These are phyloP conservation scores for Trichoderma gamsii DNA, from an alignment of 495 filamentous ascomycete species.

Conservation along the genomic window DNA sequence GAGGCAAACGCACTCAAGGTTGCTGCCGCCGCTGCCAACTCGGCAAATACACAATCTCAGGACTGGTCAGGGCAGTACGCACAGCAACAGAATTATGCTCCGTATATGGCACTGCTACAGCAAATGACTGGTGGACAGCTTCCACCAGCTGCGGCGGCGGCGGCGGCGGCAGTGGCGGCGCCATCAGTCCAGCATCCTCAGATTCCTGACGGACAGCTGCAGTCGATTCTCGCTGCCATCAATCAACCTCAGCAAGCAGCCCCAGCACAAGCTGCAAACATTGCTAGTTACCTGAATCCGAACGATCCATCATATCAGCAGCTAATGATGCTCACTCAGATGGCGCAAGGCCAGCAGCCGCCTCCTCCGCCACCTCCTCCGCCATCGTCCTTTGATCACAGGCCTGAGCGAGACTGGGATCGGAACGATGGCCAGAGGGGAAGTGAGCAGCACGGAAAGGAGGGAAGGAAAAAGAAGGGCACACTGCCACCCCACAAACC, in stretches of 20 bases:
- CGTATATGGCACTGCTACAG: slow-evolving; percentile 18
- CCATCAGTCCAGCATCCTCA: neutral
- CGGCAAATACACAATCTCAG: neutral
- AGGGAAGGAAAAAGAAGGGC: slow-evolving; percentile 16
- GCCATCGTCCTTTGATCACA: neutral
- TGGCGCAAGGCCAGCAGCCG: slow-evolving; percentile 13
- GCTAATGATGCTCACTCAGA: slow-evolving; percentile 12
- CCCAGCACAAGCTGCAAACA: neutral
- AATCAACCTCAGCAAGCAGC: slow-evolving; percentile 15
- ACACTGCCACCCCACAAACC: slow-evolving; percentile 31
- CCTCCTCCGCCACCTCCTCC: neutral
- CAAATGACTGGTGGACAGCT: slow-evolving; percentile 19
- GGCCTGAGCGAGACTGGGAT: slow-evolving; percentile 12
- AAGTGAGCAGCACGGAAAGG: slow-evolving; percentile 14
- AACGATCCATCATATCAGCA: slow-evolving; percentile 15
- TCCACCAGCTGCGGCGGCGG: slow-evolving; percentile 4
- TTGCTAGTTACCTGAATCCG: slow-evolving; percentile 11
- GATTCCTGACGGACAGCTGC: slow-evolving; percentile 9
- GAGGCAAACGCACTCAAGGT: slow-evolving; percentile 16
- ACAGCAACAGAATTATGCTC: slow-evolving; percentile 18
- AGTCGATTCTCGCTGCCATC: slow-evolving; percentile 13
- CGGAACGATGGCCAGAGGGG: slow-evolving; percentile 7
- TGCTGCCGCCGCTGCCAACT: slow-evolving; percentile 2
- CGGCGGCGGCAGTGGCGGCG: too few species aligned
- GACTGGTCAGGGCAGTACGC: slow-evolving; percentile 17